Evolutionary conservation across 2,329 filamentous ascomycete species (phyloP).

Genomic region (Knoxdaviesia proteae): DNA sequence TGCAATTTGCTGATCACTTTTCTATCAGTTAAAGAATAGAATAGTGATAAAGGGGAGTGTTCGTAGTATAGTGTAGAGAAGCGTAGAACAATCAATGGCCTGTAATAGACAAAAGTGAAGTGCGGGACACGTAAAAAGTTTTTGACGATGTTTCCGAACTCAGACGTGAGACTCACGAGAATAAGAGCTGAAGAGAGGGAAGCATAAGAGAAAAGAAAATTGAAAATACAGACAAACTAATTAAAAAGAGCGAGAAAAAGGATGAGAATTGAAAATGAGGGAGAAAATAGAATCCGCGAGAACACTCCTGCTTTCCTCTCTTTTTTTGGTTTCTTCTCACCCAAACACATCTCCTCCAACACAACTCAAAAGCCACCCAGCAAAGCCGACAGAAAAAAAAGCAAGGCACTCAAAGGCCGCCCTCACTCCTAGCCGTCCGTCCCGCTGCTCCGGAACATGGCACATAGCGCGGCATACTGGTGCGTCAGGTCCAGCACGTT

Average conservation of each 20-base stretch:
- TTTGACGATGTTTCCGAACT: background rate
- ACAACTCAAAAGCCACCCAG: background rate
- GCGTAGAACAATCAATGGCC: too few relatives aligned
- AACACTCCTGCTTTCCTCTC: background rate
- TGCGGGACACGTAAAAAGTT: too few relatives aligned
- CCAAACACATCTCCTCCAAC: background rate
- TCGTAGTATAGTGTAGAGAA: too few relatives aligned
- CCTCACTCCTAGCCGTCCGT: conserved; percentile 46
- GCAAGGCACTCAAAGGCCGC: background rate
- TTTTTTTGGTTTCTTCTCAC: background rate
- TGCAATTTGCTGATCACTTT: too few relatives aligned
- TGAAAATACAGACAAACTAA: too few relatives aligned
- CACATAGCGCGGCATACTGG: conserved; percentile 85
- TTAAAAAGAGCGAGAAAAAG: too few relatives aligned
- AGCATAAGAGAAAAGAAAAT: background rate
- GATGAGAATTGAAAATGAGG: too few relatives aligned
- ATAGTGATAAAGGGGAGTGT: too few relatives aligned
- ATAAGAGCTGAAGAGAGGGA: background rate
- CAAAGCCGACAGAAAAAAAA: background rate
- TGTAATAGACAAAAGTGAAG: too few relatives aligned
- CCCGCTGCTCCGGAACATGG: conserved; percentile 84
- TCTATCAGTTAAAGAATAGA: too few relatives aligned
- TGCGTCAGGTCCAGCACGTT: conserved; percentile 86
- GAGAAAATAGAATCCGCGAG: too few relatives aligned
- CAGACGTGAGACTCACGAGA: background rate